Evolutionary conservation across 495 filamentous ascomycete genomes (phyloP).

Genomic region (Lasiosphaeriaceae sp.): DNA sequence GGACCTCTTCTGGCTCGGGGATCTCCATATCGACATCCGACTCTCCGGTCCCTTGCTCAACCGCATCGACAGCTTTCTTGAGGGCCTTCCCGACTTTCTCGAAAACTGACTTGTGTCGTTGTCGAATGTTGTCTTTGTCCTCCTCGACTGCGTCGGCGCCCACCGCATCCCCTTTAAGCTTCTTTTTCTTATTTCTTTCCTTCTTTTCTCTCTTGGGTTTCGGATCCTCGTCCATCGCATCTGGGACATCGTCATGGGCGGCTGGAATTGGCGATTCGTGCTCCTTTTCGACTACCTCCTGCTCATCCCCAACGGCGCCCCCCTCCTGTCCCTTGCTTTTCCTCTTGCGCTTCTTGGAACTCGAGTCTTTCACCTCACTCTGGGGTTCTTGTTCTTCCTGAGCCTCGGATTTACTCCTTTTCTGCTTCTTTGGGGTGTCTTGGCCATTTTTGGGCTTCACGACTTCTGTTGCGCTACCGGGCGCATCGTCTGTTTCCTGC

Average conservation of each 20-base stretch:
- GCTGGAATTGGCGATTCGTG: not conserved
- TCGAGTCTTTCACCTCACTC: not conserved
- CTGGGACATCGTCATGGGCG: not conserved
- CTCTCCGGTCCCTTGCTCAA: conserved; percentile 23
- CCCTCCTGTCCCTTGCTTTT: not conserved
- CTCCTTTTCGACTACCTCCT: not conserved
- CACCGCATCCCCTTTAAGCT: conserved; percentile 14
- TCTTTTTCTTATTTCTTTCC: conserved; percentile 23
- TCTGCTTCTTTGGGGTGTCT: no score
- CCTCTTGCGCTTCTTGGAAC: not conserved
- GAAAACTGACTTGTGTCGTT: conserved; percentile 42
- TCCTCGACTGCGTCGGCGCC: not conserved
- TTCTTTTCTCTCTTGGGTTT: conserved; percentile 13
- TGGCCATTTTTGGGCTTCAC: conserved; percentile 9
- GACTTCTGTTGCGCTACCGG: not conserved
- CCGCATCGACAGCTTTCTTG: conserved; percentile 9
- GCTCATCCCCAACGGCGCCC: not conserved
- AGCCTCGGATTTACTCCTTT: not conserved
- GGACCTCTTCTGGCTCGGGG: conserved; percentile 42
- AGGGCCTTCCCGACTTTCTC: conserved; percentile 48
- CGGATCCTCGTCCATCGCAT: not conserved
- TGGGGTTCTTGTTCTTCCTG: conserved; percentile 10
- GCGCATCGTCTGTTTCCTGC: conserved; percentile 10
- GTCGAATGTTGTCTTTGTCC: conserved; percentile 15
- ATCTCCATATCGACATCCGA: conserved; percentile 20